Conservation (phyloP, 176 grass and related monocot genomes). For the Hsuehochloa calcarea region DNA sequence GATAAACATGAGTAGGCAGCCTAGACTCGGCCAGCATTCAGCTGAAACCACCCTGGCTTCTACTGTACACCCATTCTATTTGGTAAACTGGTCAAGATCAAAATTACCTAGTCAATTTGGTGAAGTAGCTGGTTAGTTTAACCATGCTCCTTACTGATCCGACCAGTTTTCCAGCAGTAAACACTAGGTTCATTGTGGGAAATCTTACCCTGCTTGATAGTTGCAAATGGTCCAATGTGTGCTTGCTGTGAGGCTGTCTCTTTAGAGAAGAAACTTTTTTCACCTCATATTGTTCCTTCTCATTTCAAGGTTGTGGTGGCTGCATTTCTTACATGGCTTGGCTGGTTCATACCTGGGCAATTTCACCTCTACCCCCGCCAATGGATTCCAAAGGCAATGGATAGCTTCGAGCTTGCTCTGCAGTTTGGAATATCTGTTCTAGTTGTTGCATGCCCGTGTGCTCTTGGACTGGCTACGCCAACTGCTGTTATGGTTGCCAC, state of each 20-base stretch:
- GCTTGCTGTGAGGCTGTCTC: neutral
- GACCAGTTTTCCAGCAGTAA: neutral
- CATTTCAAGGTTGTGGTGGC: slow-evolving; percentile 67
- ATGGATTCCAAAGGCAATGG: slow-evolving; percentile 94
- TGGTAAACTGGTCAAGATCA: neutral
- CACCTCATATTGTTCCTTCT: slow-evolving; percentile 23
- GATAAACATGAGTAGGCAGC: neutral
- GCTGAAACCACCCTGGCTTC: neutral
- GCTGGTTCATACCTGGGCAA: slow-evolving; percentile 78
- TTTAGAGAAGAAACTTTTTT: neutral
- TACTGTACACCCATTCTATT: neutral
- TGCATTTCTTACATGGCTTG: slow-evolving; percentile 87
- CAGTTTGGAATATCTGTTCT: slow-evolving; percentile 98
- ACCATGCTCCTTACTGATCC: neutral
- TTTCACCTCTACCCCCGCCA: slow-evolving; percentile 62
- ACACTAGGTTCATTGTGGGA: neutral
- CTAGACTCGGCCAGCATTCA: neutral
- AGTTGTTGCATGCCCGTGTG: slow-evolving; percentile 93
- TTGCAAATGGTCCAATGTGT: slow-evolving; percentile 16
- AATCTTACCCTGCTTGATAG: slow-evolving; percentile 11
- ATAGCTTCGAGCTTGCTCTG: slow-evolving; percentile 92
- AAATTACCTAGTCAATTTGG: neutral
- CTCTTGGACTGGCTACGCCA: slow-evolving; percentile 92
- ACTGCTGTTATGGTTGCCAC: slow-evolving; percentile 99
- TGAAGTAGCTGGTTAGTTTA: slow-evolving; percentile 9